Evolutionary conservation across 2,329 filamentous ascomycete genomes (phyloP), one percentile per base, ranked within the genome.

Genomic region (Colletotrichum sp.): DNA sequence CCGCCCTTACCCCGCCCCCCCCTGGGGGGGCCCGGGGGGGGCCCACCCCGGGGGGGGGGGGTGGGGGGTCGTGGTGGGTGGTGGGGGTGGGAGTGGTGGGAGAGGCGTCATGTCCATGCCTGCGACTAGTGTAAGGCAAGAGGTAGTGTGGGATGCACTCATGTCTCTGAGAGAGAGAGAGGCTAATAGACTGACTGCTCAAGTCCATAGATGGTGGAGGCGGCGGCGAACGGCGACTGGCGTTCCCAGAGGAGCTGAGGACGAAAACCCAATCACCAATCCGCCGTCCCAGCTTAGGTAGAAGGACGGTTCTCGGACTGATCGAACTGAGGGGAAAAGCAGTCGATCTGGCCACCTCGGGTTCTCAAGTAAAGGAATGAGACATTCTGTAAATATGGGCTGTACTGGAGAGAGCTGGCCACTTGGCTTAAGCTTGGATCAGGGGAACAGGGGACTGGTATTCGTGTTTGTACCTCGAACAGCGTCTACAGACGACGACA

Each of bases 141-240:
- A 67, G 68, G 68, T 59, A 67, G 63, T 24, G 39, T 71, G 34
- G 68, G 68, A 67, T 61, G 65, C 21, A 43, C 36, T 63, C 69
- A 67, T 75, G 72, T 74, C 52, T 74, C 55, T 57, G 32, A 16
- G 32, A 16, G 21, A 43, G 39, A 24, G 59, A 55, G 64, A 64
- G 64, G 57, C 69, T 75, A 43, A 64, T 68, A 73, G 39, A 61
- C 32, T 64, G 52, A 32, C 57, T 63, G 55, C 30, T 39, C 67
- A 52, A 52, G 43, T 24, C 32, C 73, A 75, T 75, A 67, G 30
- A 68, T n/a, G 57, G 57, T 65, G 73, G 69, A 75, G 73, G 73
- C 71, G 71, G 67, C 73, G 57, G 69, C 64, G 67, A 70, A 60
- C 26, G 64, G 67, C 71, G 60, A 68, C n/a, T 26, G 64, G 57